These are phyloP conservation scores for Desmodesmus armatus DNA, from an alignment of 139 green algal species.

Conservation along the genomic window DNA sequence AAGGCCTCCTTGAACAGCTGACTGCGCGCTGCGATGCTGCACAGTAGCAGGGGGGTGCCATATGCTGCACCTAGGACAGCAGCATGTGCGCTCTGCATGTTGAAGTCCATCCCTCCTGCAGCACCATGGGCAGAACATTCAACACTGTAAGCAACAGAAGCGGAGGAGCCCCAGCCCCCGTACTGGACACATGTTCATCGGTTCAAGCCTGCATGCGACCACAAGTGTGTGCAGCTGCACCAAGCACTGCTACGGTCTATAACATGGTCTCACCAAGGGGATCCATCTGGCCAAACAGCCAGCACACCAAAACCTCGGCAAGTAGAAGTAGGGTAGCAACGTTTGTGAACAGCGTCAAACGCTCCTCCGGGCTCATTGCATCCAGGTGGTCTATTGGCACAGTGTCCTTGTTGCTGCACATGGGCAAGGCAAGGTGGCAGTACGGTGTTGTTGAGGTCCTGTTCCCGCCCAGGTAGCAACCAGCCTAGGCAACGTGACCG, in stretches of 20 bases:
- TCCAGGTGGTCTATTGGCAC: conserved; percentile 34
- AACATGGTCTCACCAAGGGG: conserved; percentile 51
- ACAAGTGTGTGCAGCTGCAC: background rate
- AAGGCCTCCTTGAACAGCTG: conserved; percentile 31
- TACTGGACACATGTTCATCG: too few relatives aligned
- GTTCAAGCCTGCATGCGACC: background rate
- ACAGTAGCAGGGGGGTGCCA: conserved; percentile 46
- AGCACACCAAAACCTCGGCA: conserved; percentile 18
- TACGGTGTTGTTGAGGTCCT: too few relatives aligned
- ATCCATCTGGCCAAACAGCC: conserved; percentile 44
- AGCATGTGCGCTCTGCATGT: conserved; percentile 26
- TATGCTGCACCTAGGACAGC: conserved; percentile 16
- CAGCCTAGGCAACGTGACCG: too few relatives aligned
- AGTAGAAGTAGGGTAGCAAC: conserved; percentile 23
- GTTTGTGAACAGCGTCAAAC: conserved; percentile 53
- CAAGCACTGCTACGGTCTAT: background rate
- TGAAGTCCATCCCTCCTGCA: conserved; percentile 46
- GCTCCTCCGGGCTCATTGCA: conserved; percentile 10
- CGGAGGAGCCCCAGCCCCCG: too few relatives aligned
- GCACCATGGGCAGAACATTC: too few relatives aligned
- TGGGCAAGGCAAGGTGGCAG: too few relatives aligned
- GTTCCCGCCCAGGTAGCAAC: too few relatives aligned
- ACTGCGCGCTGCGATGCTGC: conserved; percentile 11
- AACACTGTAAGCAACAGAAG: background rate
- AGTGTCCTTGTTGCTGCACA: conserved; percentile 26